Base-by-base conservation (phyloP, 495 filamentous ascomycete genomes). In the Neurospora discreta region DNA sequence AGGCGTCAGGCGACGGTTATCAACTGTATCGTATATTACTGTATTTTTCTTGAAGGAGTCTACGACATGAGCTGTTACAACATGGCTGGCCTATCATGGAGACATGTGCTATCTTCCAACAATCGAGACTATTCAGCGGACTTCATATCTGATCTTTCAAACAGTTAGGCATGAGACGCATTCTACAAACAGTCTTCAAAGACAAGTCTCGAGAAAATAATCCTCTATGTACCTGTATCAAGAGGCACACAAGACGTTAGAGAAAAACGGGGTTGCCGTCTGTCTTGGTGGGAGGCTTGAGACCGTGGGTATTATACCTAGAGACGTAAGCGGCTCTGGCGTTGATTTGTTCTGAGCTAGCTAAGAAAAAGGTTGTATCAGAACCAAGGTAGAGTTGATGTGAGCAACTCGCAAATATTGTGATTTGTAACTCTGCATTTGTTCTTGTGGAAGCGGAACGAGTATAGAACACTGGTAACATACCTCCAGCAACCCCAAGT, bases 11-110 rank as follows among this genome's bases (percentile, higher is more conserved):
- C 13, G 0, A 15, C 11, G 44, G 20, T 26, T 26, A 15, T 0
- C 1, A 23, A 11, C 0, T 0, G 44, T 26, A 52, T 26, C 0
- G 10, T 7, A 3, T 6, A n/a, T n/a, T n/a, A n/a, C n/a, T n/a
- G n/a, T n/a, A n/a, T 52, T 26, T 0, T 0, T 52, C 44, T 26
- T 15, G 0, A 7, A 15, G 5, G 44, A 26, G 10, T 6, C 20
- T 15, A 6, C 5, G 1, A 15, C 44, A 15, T 0, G 4, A 13
- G 20, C 10, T 46, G 4, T 0, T 6, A 52, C 44, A 52, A 52
- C 44, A 52, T 23, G n/a, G 20, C 11, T 6, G 44, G 44, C 0
- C 0, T 52, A 26, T 26, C 20, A 26, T 11, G 5, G 0, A 52
- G n/a, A 23, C 1, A 13, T 0, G 0, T 52, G 10, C 1, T 23